Percentiles rank a stretch among this genome's conserved stretches.
phyloP scores from a whole-genome alignment of 331 rosid species.

The Spiraea crenata region DNA sequence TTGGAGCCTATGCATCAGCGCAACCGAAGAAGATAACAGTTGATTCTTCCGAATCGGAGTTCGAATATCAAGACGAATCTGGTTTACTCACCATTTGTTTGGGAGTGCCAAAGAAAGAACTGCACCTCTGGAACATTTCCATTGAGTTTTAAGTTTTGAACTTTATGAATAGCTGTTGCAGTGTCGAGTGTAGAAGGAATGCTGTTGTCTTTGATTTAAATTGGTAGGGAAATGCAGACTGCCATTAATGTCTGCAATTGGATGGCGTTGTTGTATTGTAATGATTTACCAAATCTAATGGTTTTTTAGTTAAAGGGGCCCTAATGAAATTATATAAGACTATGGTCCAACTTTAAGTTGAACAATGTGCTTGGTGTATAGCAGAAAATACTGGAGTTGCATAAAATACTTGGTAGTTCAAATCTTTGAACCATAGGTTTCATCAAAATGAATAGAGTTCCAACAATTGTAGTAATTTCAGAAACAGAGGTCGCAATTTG shows the following conservation, averaged over 20 bases:
- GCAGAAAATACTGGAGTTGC: too few species aligned
- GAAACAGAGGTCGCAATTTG: too few species aligned
- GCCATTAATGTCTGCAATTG: background rate
- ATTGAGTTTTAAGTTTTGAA: slow-evolving; percentile 20
- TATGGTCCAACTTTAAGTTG: too few species aligned
- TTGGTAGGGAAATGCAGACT: background rate
- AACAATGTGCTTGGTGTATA: too few species aligned
- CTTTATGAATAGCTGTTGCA: background rate
- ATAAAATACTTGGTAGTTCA: too few species aligned
- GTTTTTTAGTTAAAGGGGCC: too few species aligned
- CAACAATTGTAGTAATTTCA: too few species aligned
- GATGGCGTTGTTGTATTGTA: background rate
- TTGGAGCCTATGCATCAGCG: slow-evolving; percentile 71
- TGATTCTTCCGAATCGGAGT: slow-evolving; percentile 53
- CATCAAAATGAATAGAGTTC: too few species aligned
- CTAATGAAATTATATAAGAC: too few species aligned
- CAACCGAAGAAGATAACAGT: slow-evolving; percentile 47
- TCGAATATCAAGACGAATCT: slow-evolving; percentile 48
- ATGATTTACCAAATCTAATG: background rate
- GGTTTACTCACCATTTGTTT: slow-evolving; percentile 56
- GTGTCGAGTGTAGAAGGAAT: background rate
- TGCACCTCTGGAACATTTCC: slow-evolving; percentile 50
- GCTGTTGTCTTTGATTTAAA: background rate
- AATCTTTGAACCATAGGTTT: too few species aligned
- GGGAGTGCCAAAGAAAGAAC: slow-evolving; percentile 55